Evolutionary conservation across 2,329 filamentous ascomycete genomes (phyloP).

Genomic region (Tolypocladium sp.): DNA sequence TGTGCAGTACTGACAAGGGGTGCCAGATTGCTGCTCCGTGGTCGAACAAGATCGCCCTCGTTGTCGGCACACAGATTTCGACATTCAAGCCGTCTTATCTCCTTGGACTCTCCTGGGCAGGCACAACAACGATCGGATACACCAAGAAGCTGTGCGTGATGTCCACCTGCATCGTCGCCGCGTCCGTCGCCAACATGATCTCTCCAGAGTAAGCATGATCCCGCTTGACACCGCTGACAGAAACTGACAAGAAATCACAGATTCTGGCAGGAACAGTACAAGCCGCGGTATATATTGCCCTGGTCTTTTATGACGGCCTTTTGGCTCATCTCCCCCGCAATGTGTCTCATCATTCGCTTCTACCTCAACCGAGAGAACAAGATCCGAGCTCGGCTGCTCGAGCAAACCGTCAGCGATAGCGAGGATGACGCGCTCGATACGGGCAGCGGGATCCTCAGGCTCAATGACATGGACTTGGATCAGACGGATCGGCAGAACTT

Average conservation of each 20-base stretch:
- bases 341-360: slow-evolving; percentile 14
- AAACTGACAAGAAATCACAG: background rate
- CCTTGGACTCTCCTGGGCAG: slow-evolving; percentile 16
- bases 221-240: too few species aligned
- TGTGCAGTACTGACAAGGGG: background rate
- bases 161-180: slow-evolving; percentile 13
- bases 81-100: slow-evolving; percentile 19
- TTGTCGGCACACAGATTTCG: slow-evolving; percentile 17
- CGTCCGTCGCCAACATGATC: slow-evolving; percentile 16
- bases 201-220: slow-evolving; percentile 13
- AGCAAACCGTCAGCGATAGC: slow-evolving; percentile 1
- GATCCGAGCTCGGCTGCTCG: slow-evolving; percentile 3
- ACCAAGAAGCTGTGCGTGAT: slow-evolving; percentile 14
- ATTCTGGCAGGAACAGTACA: slow-evolving; percentile 14
- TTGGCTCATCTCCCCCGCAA: slow-evolving; percentile 14
- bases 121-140: slow-evolving; percentile 12
- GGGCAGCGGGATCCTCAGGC: slow-evolving; percentile 7
- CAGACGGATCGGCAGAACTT: slow-evolving; percentile 11
- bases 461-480: slow-evolving; percentile 9
- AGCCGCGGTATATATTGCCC: slow-evolving; percentile 10
- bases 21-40: slow-evolving; percentile 10
- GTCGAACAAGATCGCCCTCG: slow-evolving; percentile 17
- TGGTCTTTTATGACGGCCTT: slow-evolving; percentile 15
- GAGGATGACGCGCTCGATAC: slow-evolving; percentile 8
- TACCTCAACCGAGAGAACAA: slow-evolving; percentile 11